Evolutionary conservation across 306 rosid genomes (phyloP).

Genomic region (Cicer judaicum): DNA sequence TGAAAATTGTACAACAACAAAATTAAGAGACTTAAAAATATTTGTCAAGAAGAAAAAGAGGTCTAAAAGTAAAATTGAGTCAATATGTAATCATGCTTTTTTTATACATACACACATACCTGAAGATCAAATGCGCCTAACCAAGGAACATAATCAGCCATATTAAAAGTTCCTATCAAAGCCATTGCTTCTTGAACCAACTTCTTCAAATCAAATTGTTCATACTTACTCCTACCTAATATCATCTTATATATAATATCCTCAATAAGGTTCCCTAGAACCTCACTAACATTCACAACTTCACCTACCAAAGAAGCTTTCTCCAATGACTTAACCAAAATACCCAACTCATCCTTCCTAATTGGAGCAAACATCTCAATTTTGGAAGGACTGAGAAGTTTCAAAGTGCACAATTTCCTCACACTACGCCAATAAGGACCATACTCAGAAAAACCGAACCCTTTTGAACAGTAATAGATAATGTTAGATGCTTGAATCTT

Average conservation of each 20-base stretch:
- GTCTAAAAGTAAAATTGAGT: background rate
- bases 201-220: constrained; percentile 20
- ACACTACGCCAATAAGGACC: constrained; percentile 15
- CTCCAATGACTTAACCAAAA: background rate
- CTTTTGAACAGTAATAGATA: background rate
- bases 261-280: background rate
- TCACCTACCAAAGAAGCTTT: background rate
- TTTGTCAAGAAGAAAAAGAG: no score
- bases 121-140: constrained; percentile 20
- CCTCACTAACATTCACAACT: constrained; percentile 11
- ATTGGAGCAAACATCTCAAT: constrained; percentile 24
- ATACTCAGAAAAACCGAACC: background rate
- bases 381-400: constrained; percentile 36
- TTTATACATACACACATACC: constrained; percentile 10
- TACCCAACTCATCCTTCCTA: constrained; percentile 18
- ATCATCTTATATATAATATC: constrained; percentile 22
- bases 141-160: constrained; percentile 41
- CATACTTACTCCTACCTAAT: constrained; percentile 13
- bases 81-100: background rate
- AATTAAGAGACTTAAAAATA: no score
- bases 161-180: constrained; percentile 10
- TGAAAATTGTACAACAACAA: no score
- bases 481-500: background rate
- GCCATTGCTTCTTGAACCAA: background rate
- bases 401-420: constrained; percentile 41